A percentile compares a stretch with the other conserved stretches of the same genome.
Evolutionary conservation across 129 eudicot species (phyloP).

Genomic region (Pulicaria dysenterica): DNA sequence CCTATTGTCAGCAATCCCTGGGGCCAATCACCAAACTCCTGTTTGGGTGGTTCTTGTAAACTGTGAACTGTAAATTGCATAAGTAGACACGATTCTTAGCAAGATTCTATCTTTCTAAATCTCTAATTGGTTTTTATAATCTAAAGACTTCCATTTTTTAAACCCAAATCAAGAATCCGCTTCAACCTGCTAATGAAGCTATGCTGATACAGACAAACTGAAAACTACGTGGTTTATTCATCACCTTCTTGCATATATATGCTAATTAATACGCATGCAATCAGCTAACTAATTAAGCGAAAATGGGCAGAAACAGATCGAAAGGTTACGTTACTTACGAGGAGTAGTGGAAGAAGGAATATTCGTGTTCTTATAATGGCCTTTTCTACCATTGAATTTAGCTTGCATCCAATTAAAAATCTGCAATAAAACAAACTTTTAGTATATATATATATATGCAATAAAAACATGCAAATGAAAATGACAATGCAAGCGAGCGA

Average conservation of each 20-base stretch:
- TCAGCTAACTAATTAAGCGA: too few relatives aligned
- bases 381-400: constrained; percentile 67
- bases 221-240: neutral
- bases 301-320: too few relatives aligned
- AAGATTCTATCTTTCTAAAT: constrained; percentile 18
- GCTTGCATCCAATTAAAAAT: constrained; percentile 86
- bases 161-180: neutral
- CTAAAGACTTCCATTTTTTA: neutral
- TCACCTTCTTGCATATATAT: neutral
- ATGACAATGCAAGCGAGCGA: neutral
- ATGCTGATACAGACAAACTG: neutral
- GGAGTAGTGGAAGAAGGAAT: constrained; percentile 35
- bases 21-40: constrained; percentile 94
- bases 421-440: constrained; percentile 46
- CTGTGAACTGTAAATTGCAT: constrained; percentile 44
- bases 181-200: neutral
- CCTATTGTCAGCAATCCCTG: constrained; percentile 82
- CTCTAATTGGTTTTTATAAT: constrained; percentile 9
- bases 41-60: constrained; percentile 56
- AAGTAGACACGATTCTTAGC: neutral
- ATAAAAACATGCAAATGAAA: constrained; percentile 11
- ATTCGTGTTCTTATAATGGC: constrained; percentile 41
- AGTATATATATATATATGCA: constrained; percentile 37
- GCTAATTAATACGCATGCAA: neutral
- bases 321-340: constrained; percentile 43